Percentiles rank a stretch among this genome's conserved stretches.
phyloP scores from a whole-genome alignment of 441 rosid genomes.

The Populus trichocarpa region DNA sequence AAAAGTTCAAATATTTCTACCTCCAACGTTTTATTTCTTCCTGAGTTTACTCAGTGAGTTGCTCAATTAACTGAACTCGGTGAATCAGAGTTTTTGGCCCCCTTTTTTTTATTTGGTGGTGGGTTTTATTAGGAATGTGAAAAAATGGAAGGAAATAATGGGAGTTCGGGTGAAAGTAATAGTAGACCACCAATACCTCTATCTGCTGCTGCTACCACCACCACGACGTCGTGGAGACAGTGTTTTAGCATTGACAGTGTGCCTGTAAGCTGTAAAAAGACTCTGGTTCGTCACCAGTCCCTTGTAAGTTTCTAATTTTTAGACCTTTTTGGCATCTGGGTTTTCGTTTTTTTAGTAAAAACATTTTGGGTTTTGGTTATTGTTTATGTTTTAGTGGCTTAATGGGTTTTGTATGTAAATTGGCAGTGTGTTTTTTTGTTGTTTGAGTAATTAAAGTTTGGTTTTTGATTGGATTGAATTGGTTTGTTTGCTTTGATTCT shows the following conservation, averaged over 20 bases:
- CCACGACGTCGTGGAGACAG: constrained; percentile 18
- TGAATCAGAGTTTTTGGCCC: not conserved
- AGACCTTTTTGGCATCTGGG: not conserved
- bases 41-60: not conserved
- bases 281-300: constrained; percentile 74
- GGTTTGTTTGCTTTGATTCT: not conserved
- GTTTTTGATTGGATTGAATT: not conserved
- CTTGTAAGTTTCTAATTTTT: constrained; percentile 40
- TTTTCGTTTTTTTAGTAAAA: not conserved
- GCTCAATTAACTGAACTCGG: not conserved
- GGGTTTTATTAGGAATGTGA: constrained; percentile 28
- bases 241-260: constrained; percentile 25
- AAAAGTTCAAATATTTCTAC: not conserved
- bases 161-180: constrained; percentile 45
- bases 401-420: not conserved
- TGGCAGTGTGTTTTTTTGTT: not conserved
- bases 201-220: constrained; percentile 11
- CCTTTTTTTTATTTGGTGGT: not conserved
- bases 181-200: constrained; percentile 66
- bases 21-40: not conserved
- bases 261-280: constrained; percentile 41
- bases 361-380: not conserved
- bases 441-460: not conserved
- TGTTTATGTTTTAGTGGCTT: not conserved
- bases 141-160: constrained; percentile 57